phyloP scores from a whole-genome alignment of 768 basidiomycete species.

The Leccinum subgranulosum region DNA sequence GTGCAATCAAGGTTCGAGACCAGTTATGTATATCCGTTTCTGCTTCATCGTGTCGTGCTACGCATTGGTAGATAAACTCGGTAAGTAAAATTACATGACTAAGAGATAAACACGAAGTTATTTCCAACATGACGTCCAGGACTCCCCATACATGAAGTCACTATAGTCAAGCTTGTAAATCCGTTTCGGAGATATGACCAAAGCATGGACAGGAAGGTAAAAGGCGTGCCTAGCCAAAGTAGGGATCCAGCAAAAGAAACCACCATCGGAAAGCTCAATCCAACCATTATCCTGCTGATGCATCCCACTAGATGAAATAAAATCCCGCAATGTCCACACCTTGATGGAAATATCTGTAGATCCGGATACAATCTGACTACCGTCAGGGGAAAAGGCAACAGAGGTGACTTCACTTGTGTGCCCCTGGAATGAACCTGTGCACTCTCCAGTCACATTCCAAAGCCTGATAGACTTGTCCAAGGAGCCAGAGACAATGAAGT shows the following conservation, averaged over 20 bases:
- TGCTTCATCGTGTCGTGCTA: neutral
- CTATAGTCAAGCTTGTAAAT: slow-evolving; percentile 12
- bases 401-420: slow-evolving; percentile 2
- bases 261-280: slow-evolving; percentile 10
- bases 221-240: slow-evolving; percentile 17
- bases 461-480: slow-evolving; percentile 14
- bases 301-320: slow-evolving; percentile 1
- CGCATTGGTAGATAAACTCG: neutral
- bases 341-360: slow-evolving; percentile 13
- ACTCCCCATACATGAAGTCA: slow-evolving; percentile 14
- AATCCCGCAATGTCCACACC: slow-evolving; percentile 3
- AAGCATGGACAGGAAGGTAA: slow-evolving; percentile 13
- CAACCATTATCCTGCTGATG: slow-evolving; percentile 13
- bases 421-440: slow-evolving; percentile 15
- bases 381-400: slow-evolving; percentile 18
- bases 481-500: slow-evolving; percentile 16
- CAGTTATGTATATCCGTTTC: neutral
- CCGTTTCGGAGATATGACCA: slow-evolving; percentile 11
- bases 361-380: slow-evolving; percentile 15
- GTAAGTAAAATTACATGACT: neutral
- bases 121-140: slow-evolving; percentile 19
- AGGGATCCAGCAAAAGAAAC: slow-evolving; percentile 17
- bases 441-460: slow-evolving; percentile 19
- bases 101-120: neutral
- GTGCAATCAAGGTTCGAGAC: neutral